phyloP scores from a whole-genome alignment of 202 grass and related monocot genomes.

The Elaeis oleifera region DNA sequence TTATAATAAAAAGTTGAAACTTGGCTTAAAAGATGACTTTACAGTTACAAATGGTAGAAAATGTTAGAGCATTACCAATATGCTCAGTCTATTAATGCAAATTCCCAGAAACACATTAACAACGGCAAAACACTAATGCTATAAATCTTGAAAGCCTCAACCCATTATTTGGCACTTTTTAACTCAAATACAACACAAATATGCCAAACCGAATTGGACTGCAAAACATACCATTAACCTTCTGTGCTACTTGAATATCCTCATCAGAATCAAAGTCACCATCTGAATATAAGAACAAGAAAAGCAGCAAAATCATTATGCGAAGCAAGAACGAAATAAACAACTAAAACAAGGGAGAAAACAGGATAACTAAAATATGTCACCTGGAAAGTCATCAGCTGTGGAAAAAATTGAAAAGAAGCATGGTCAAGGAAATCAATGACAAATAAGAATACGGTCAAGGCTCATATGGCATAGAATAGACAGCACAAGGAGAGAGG shows the following conservation, averaged over 20 bases:
- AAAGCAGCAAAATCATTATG: not conserved
- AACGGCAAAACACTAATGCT: too few species aligned
- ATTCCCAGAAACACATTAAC: not conserved
- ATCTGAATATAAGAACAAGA: not conserved
- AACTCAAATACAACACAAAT: not conserved
- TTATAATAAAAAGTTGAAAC: too few species aligned
- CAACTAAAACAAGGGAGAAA: too few species aligned
- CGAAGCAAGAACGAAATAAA: too few species aligned
- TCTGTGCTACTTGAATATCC: not conserved
- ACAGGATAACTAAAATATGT: too few species aligned
- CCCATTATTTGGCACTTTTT: too few species aligned
- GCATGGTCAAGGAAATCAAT: conserved; percentile 7
- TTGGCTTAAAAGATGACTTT: too few species aligned
- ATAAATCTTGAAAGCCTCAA: too few species aligned
- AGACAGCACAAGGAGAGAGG: not conserved
- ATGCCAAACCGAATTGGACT: too few species aligned
- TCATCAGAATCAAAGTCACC: conserved; percentile 13
- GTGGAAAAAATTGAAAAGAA: not conserved
- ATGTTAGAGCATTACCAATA: too few species aligned
- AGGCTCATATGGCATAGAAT: not conserved
- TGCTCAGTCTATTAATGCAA: too few species aligned
- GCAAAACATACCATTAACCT: conserved; percentile 11
- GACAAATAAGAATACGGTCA: not conserved
- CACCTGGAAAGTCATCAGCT: not conserved
- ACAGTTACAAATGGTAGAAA: too few species aligned